Base-by-base conservation (phyloP, 2,329 filamentous ascomycete genomes). In the Mollisia scopiformis region DNA sequence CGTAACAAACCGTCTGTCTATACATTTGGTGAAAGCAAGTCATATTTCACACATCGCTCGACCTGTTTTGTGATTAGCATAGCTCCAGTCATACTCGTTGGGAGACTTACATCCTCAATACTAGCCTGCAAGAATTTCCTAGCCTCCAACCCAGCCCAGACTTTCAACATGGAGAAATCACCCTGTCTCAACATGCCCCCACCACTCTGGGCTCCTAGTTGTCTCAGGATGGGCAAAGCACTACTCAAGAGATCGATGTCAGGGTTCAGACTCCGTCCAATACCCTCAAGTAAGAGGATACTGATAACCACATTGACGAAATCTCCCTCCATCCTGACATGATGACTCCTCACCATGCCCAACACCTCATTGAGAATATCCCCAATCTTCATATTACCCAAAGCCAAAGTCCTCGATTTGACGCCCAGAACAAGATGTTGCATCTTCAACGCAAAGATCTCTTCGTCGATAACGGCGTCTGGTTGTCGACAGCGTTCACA, bases 261-360 rank as follows among this genome's bases (percentile, higher is more conserved):
- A 0, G 95, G 94, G 74, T 98, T 89, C 16, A 99, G 78, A 61
- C 83, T 92, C 63, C 95, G 85, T 0, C 95, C 95, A 71, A 98
- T 99, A 6, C 95, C 95, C 74, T 99, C 95, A 1, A 99, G 82
- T 2, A 99, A 82, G 33, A 99, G 79, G 56, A 98, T 97, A 62
- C 92, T 96, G 61, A 99, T 89, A 30, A 99, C 94, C 4, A 99
- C 95, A 72, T 99, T 99, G 73, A 99, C 93, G 73, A 98, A 99
- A 74, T 99, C 95, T 8, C 95, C 95, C 76, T 99, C 95, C 54
- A 99, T 84, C 8, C 95, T 85, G 3, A 99, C 95, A 73, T 99
- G 95, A 74, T 99, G 95, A 10, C 82, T 80, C 58, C 95, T 87
- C 30, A 99, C 95, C 93, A 99, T 97, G 61, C 84, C 84, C 47